Evolutionary conservation across 78 protist species (phyloP).

Genomic region (Chrysochromulina parva): DNA sequence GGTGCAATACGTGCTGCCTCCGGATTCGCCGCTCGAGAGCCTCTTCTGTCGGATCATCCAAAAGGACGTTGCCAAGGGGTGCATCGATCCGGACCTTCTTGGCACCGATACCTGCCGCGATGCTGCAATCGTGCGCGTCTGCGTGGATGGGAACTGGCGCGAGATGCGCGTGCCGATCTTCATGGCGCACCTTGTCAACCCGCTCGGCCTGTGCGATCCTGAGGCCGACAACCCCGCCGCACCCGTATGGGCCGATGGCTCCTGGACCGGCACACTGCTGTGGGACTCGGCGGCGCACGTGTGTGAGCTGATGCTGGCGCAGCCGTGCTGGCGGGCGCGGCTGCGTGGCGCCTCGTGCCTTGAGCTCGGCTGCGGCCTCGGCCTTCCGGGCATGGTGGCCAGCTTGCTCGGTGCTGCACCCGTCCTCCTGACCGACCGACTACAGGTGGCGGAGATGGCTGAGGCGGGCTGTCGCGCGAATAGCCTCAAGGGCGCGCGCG

Average conservation of each 20-base stretch:
- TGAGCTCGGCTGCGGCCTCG: constrained; percentile 18
- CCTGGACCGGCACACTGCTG: neutral
- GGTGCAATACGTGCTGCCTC: too few species aligned
- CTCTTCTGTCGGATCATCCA: neutral
- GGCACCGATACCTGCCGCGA: neutral
- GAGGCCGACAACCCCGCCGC: neutral
- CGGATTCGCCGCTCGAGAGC: neutral
- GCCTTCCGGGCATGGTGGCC: neutral
- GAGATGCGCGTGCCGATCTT: constrained; percentile 2
- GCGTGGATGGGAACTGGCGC: neutral
- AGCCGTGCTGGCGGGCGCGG: neutral
- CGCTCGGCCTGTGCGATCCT: neutral
- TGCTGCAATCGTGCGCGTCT: neutral
- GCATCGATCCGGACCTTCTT: neutral
- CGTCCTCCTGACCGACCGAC: too few species aligned
- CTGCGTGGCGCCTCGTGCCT: neutral
- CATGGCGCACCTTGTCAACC: neutral
- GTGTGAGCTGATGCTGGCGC: neutral
- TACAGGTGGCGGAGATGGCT: too few species aligned
- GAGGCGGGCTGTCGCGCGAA: too few species aligned
- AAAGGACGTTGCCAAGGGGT: neutral
- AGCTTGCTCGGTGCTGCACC: too few species aligned
- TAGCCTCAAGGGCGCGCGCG: too few species aligned
- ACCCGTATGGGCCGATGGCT: neutral
- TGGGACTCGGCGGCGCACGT: neutral